These are phyloP conservation scores for Hymenoscyphus scutula DNA, from an alignment of 2,329 filamentous ascomycete genomes.

Conservation along the genomic window DNA sequence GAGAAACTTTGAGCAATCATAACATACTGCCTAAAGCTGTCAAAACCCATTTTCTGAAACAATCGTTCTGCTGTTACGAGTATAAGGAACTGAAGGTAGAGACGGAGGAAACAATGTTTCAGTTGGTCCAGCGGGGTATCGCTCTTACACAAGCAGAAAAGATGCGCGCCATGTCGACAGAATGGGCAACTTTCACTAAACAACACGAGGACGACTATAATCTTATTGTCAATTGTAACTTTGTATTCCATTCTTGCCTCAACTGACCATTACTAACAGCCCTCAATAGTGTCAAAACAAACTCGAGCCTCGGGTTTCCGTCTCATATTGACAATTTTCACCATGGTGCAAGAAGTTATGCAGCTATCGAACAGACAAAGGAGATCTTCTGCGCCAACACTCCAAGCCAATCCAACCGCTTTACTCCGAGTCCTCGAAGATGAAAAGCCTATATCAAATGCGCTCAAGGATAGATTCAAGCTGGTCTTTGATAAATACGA, in stretches of 20 bases:
- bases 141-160: slow-evolving; percentile 46
- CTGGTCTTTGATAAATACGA: slow-evolving; percentile 37
- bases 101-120: slow-evolving; percentile 49
- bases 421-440: slow-evolving; percentile 36
- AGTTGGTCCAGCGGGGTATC: slow-evolving; percentile 46
- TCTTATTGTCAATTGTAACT: slow-evolving; percentile 38
- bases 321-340: slow-evolving; percentile 35
- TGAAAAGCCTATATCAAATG: slow-evolving; percentile 29
- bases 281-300: slow-evolving; percentile 34
- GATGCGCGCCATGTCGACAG: slow-evolving; percentile 44
- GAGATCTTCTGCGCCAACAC: slow-evolving; percentile 25
- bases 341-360: slow-evolving; percentile 36
- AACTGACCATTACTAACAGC: neutral
- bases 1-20: slow-evolving; percentile 26
- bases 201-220: slow-evolving; percentile 44
- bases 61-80: slow-evolving; percentile 44
- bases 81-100: slow-evolving; percentile 36
- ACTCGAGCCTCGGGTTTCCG: slow-evolving; percentile 33
- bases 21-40: slow-evolving; percentile 38
- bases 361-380: slow-evolving; percentile 14
- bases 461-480: slow-evolving; percentile 33
- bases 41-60: slow-evolving; percentile 40
- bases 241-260: too few species aligned
- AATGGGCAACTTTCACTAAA: slow-evolving; percentile 45
- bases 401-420: slow-evolving; percentile 33